Base-by-base conservation (phyloP, 2,329 filamentous ascomycete genomes). In the Bipolaris sorokiniana region DNA sequence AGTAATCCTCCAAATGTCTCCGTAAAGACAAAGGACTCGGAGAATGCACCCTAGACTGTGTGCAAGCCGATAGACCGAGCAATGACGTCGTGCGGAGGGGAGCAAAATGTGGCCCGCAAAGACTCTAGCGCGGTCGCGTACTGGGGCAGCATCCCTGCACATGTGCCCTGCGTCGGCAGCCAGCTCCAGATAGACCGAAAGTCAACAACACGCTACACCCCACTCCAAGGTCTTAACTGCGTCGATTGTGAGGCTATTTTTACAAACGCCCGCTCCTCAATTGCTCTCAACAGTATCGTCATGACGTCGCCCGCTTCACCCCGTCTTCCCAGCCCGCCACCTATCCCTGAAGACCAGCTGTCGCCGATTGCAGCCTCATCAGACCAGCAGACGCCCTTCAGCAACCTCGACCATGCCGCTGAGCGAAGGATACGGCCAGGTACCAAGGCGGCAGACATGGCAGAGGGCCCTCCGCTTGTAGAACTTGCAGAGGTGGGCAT, bases 331-430 rank as follows among this genome's bases (percentile, higher is more conserved):
- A 97, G 92, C 77, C 95, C 95, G 59, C 95, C 95, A 56, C 95
- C 95, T 33, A 89, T 96, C 56, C 92, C 94, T 60, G 95, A 99
- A 79, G 95, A 97, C 66, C 94, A 98, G 79, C 88, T 96, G 62
- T 95, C 92, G 48, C 91, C 92, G 1, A 83, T 87, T 48, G 77
- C 88, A 73, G 72, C 85, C 68, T 77, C 85, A 79, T 81, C 84
- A 65, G 85, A 83, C 74, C 85, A 84, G 77, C 87, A 69, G 78
- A 83, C 71, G 76, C 70, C 68, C 34, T 71, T 71, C 59, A 84
- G 76, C 70, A 82, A 83, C 63, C 82, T 88, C 66, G 90, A 95
- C 64, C 86, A 88, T 68, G 91, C 90, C 68, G 87, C 92, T 20
- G 89, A 86, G 69, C 84, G 95, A 64, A 87, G 95, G 70, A 96